Conservation (phyloP, 129 eudicot genomes). For the Pseudognaphalium luteoalbum region DNA sequence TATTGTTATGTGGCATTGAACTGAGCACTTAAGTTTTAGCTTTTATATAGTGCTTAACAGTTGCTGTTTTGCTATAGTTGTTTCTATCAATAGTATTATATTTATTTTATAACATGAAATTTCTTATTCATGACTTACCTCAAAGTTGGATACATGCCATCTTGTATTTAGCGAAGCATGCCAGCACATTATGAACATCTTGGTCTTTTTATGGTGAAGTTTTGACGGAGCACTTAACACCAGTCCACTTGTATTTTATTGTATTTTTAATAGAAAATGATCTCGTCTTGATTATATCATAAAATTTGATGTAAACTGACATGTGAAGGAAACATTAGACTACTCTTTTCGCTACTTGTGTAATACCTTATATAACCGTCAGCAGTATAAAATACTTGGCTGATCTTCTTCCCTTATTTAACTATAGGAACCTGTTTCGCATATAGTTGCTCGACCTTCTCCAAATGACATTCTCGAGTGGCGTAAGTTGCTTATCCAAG, state of each 20-base stretch:
- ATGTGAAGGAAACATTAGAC: constrained; percentile 6
- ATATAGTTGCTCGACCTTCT: constrained; percentile 91
- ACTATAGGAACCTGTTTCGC: constrained; percentile 88
- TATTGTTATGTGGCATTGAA: neutral
- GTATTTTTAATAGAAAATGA: neutral
- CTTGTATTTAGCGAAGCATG: neutral
- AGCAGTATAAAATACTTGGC: neutral
- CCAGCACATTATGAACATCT: neutral
- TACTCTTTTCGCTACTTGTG: neutral
- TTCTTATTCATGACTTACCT: neutral
- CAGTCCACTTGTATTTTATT: neutral
- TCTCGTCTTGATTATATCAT: neutral
- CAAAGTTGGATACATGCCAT: neutral
- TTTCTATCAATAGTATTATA: neutral
- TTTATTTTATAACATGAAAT: neutral
- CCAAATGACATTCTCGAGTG: constrained; percentile 98
- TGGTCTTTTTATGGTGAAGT: neutral
- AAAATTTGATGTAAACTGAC: neutral
- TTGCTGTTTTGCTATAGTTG: neutral
- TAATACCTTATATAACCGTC: neutral
- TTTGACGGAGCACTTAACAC: neutral
- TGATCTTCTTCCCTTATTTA: constrained; percentile 20
- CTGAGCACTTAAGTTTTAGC: neutral
- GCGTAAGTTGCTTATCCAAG: constrained; percentile 68
- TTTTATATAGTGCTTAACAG: neutral